A percentile compares a stretch with the other conserved stretches of the same genome.
Conservation (phyloP, 1,139 yeast genomes). For the Candida sanyaensis region DNA sequence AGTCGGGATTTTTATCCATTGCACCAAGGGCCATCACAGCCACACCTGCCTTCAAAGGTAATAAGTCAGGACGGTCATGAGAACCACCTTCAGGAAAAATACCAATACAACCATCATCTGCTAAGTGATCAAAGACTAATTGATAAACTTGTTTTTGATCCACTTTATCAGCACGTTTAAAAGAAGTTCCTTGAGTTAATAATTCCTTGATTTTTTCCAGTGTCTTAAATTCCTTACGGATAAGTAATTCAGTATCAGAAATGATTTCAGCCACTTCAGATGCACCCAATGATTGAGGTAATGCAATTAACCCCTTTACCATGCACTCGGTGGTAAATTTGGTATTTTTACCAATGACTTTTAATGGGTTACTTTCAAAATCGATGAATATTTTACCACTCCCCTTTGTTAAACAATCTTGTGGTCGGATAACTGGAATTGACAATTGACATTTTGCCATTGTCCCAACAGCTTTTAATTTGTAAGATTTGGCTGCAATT, state of each 20-base stretch:
- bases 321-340: constrained; percentile 65
- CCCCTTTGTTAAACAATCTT: constrained; percentile 70
- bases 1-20: constrained; percentile 66
- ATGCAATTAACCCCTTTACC: constrained; percentile 69
- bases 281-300: constrained; percentile 80
- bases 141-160: constrained; percentile 84
- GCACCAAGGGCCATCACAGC: constrained; percentile 98
- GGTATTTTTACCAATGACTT: constrained; percentile 67
- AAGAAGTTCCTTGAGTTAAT: constrained; percentile 56
- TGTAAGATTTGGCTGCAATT: constrained; percentile 82
- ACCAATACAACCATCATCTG: constrained; percentile 84
- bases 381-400: constrained; percentile 60
- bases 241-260: constrained; percentile 71
- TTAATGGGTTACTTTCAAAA: constrained; percentile 45
- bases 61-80: constrained; percentile 86
- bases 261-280: constrained; percentile 68
- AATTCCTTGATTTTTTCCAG: constrained; percentile 44
- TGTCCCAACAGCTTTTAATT: constrained; percentile 67
- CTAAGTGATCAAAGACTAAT: constrained; percentile 78
- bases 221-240: constrained; percentile 72
- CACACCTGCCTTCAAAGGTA: constrained; percentile 95
- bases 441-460: constrained; percentile 76
- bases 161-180: constrained; percentile 76
- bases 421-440: constrained; percentile 91
- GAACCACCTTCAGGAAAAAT: constrained; percentile 98